Percentiles rank a stretch among this genome's conserved stretches.
Evolutionary conservation across 306 rosid species (phyloP).

Genomic region (Lablab purpureus): DNA sequence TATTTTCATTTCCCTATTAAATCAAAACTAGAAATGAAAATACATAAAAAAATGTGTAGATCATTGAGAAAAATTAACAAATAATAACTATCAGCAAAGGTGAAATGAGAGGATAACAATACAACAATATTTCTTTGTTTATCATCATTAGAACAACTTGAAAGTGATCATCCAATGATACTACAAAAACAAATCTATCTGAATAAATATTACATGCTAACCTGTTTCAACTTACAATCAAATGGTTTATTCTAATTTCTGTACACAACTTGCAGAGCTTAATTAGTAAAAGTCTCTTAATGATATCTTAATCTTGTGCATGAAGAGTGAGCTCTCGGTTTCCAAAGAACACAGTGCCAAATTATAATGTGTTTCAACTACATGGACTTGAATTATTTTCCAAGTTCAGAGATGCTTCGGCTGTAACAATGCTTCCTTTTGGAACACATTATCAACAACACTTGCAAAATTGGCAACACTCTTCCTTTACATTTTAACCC

Average conservation of each 20-base stretch:
- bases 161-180: not conserved
- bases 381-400: slow-evolving; percentile 21
- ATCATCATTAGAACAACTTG: not conserved
- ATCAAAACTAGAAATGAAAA: not conserved
- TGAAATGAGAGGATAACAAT: not conserved
- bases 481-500: not conserved
- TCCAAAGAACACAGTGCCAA: slow-evolving; percentile 16
- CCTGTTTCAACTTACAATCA: slow-evolving; percentile 16
- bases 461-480: slow-evolving; percentile 13
- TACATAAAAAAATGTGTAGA: not conserved
- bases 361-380: not conserved
- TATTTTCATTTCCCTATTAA: not conserved
- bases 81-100: not conserved
- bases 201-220: not conserved
- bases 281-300: not conserved
- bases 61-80: not conserved
- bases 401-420: slow-evolving; percentile 16
- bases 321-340: not conserved
- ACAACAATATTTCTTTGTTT: not conserved
- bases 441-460: slow-evolving; percentile 1
- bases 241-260: not conserved
- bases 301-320: slow-evolving; percentile 26
- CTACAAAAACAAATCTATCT: not conserved
- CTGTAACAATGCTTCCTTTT: slow-evolving; percentile 25
- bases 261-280: slow-evolving; percentile 5